Evolutionary conservation across 1,284 basidiomycete species (phyloP).

Genomic region (Exobasidium rhododendri): DNA sequence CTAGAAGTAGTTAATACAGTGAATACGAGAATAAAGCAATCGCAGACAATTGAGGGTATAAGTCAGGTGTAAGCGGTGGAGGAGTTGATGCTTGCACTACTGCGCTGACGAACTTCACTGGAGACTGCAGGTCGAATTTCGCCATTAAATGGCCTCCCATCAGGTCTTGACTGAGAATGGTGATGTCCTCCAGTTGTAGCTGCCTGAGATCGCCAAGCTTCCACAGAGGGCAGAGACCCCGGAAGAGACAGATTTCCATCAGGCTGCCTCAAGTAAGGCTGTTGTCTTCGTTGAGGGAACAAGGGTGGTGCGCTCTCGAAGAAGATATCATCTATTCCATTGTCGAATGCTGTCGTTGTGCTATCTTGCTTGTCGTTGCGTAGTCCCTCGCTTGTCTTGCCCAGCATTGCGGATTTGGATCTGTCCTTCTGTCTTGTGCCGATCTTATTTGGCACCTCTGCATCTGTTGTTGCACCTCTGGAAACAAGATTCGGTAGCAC

Average conservation of each 20-base stretch:
- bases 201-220: constrained; percentile 4
- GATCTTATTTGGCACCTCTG: too few species aligned
- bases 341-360: too few species aligned
- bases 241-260: neutral
- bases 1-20: too few species aligned
- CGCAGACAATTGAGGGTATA: too few species aligned
- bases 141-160: neutral
- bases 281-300: neutral
- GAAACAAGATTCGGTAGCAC: constrained; percentile 55
- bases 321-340: neutral
- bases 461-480: too few species aligned
- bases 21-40: too few species aligned
- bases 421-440: too few species aligned
- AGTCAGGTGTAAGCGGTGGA: too few species aligned
- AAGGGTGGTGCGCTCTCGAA: neutral
- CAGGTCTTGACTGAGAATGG: neutral
- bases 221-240: neutral
- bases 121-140: neutral
- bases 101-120: neutral
- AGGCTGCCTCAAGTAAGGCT: neutral
- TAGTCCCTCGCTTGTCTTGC: too few species aligned
- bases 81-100: neutral
- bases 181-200: neutral
- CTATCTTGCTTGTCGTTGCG: neutral
- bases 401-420: too few species aligned